Conservation (phyloP, 257 asterid genomes). For the Handroanthus guayacan region DNA sequence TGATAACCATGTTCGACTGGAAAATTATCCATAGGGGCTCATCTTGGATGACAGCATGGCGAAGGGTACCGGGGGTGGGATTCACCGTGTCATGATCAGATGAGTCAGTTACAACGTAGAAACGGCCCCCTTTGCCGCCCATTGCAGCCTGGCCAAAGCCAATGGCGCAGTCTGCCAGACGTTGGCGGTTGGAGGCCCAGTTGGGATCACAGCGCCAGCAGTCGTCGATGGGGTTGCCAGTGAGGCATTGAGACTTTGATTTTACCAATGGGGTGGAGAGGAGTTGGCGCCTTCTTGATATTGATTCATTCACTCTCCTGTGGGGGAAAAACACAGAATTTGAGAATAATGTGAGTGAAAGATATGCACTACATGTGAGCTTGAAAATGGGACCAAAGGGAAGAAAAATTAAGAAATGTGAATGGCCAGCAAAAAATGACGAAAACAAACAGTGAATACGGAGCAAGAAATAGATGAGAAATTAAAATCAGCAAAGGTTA, state of each 20-base stretch:
- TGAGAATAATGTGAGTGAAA: constrained; percentile 1
- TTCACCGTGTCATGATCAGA: constrained; percentile 71
- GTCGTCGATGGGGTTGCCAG: constrained; percentile 96
- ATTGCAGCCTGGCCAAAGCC: constrained; percentile 76
- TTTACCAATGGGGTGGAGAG: constrained; percentile 39
- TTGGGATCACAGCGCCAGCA: constrained; percentile 93
- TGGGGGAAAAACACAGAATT: constrained; percentile 1
- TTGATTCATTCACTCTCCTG: constrained; percentile 75
- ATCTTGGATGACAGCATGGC: constrained; percentile 85
- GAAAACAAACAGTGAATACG: constrained; percentile 18
- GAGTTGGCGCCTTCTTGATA: constrained; percentile 57
- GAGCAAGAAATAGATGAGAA: constrained; percentile 14
- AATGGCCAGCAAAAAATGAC: constrained; percentile 17
- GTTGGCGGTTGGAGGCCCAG: constrained; percentile 78
- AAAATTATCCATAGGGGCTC: constrained; percentile 88
- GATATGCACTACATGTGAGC: not conserved
- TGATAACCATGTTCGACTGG: constrained; percentile 68
- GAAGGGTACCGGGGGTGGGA: constrained; percentile 87
- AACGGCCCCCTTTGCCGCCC: constrained; percentile 85
- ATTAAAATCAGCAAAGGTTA: not conserved
- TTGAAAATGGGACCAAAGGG: not conserved
- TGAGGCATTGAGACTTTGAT: constrained; percentile 68
- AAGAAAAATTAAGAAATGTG: not conserved
- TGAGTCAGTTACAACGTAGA: constrained; percentile 75
- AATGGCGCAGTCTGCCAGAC: constrained; percentile 77